Base-by-base conservation (phyloP, 768 basidiomycete genomes). In the Russula foetens region DNA sequence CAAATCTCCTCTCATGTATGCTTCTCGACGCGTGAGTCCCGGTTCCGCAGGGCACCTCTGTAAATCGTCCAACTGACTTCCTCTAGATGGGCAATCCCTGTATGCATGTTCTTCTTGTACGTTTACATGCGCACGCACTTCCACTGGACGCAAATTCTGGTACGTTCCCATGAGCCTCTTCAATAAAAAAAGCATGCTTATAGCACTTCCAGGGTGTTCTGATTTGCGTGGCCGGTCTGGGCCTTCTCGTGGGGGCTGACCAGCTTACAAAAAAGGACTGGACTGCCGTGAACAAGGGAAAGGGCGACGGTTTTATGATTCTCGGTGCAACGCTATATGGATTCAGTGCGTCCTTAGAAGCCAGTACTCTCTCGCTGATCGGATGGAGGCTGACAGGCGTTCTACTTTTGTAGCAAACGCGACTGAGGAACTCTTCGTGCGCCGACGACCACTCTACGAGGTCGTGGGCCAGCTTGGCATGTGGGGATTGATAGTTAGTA, bases 251-350 rank as follows among this genome's bases (percentile, higher is more conserved):
- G 39, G 79, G 78, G 6, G 87, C 89, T 15, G 92, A 94, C 67
- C 76, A 85, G 66, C 68, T 92, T 52, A 93, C 90, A 26, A 75
- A 84, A 61, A 92, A 92, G 73, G 80, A 86, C 70, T 92, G 81
- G 75, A 71, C 78, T 14, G 84, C 92, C 14, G 65, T 82, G 4
- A 76, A 73, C 68, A 80, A 81, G 70, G 86, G 82, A 38, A 89
- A 88, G 70, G 92, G 92, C 12, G 90, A 92, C 70, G 85, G 79
- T 28, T 91, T 92, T 69, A 92, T 93, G 88, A 81, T 94, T 59
- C 79, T 85, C 49, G 92, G 90, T 28, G 89, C 92, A 4, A 88
- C 89, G 0, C 77, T 93, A 23, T 93, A 93, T 64, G 92, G 92
- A 47, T 84, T 92, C 71, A 89, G 90, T 92, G 68, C 62, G 85